These are phyloP conservation scores for Tricholoma saponaceum DNA, from an alignment of 768 basidiomycete species.

Conservation along the genomic window DNA sequence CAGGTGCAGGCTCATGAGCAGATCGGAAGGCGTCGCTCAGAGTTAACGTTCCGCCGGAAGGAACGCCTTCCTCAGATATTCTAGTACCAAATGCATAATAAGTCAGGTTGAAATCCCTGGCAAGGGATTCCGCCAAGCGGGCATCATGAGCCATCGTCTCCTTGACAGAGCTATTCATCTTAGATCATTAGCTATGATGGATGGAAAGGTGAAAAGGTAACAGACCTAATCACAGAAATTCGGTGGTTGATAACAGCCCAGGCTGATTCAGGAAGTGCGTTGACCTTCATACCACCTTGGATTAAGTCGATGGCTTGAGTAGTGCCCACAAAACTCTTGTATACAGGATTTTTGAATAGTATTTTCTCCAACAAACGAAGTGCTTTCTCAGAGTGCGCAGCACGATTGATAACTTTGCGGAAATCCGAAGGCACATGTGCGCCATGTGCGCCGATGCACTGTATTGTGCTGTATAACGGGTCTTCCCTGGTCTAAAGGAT, in stretches of 20 bases:
- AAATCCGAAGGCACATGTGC: slow-evolving; percentile 46
- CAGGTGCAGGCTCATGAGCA: slow-evolving; percentile 63
- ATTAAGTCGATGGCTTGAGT: slow-evolving; percentile 78
- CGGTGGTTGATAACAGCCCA: slow-evolving; percentile 72
- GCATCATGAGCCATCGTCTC: slow-evolving; percentile 43
- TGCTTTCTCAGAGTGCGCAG: slow-evolving; percentile 44
- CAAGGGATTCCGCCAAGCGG: slow-evolving; percentile 41
- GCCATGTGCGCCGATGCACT: slow-evolving; percentile 64
- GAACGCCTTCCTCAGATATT: slow-evolving; percentile 28
- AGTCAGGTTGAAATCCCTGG: slow-evolving; percentile 51
- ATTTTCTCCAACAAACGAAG: slow-evolving; percentile 49
- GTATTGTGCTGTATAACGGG: slow-evolving; percentile 54
- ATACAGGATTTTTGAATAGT: slow-evolving; percentile 32
- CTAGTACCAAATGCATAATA: slow-evolving; percentile 51
- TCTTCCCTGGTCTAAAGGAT: slow-evolving; percentile 45
- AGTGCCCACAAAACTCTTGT: slow-evolving; percentile 53
- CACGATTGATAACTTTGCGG: slow-evolving; percentile 42
- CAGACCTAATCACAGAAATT: slow-evolving; percentile 56
- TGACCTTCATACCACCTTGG: slow-evolving; percentile 66
- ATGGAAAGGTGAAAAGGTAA: background rate
- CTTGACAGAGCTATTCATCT: slow-evolving; percentile 32
- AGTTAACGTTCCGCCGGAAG: slow-evolving; percentile 41
- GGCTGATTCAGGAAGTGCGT: slow-evolving; percentile 75
- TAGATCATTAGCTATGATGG: background rate
- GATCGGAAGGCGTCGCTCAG: slow-evolving; percentile 47